Evolutionary conservation across 31 red algal species (phyloP).

Genomic region (Odonthalia washingtoniensis): DNA sequence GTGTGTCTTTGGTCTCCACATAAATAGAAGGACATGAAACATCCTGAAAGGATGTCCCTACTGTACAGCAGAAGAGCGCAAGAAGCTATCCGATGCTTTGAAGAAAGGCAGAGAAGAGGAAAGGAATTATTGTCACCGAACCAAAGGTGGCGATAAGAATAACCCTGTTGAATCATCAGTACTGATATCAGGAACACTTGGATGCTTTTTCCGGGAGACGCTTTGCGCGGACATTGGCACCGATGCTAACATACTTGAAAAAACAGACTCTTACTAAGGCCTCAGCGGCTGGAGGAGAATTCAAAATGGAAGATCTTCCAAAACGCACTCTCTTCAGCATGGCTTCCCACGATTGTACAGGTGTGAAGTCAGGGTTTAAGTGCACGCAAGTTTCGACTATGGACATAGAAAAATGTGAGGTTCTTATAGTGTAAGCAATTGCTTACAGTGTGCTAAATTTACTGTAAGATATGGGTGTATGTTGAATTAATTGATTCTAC

Average conservation of each 20-base stretch:
- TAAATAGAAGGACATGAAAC: background rate
- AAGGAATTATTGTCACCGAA: background rate
- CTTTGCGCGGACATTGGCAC: background rate
- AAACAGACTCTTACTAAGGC: background rate
- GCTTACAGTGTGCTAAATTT: no score
- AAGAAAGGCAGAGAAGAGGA: background rate
- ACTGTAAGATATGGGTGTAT: no score
- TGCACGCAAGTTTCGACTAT: background rate
- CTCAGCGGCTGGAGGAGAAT: background rate
- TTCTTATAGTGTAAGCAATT: no score
- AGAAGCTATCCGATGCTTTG: background rate
- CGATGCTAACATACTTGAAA: background rate
- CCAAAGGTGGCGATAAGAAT: background rate
- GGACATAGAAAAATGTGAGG: background rate
- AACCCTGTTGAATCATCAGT: background rate
- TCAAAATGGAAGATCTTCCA: background rate
- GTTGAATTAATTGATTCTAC: no score
- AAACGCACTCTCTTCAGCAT: background rate
- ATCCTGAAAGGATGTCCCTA: background rate
- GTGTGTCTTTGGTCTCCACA: background rate
- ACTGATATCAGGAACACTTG: background rate
- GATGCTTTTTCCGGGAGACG: background rate
- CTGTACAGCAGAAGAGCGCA: background rate
- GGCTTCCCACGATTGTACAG: background rate
- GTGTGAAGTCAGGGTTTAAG: background rate